Base-by-base conservation (phyloP, 257 asterid genomes). In the Solanum megistacrolobum region DNA sequence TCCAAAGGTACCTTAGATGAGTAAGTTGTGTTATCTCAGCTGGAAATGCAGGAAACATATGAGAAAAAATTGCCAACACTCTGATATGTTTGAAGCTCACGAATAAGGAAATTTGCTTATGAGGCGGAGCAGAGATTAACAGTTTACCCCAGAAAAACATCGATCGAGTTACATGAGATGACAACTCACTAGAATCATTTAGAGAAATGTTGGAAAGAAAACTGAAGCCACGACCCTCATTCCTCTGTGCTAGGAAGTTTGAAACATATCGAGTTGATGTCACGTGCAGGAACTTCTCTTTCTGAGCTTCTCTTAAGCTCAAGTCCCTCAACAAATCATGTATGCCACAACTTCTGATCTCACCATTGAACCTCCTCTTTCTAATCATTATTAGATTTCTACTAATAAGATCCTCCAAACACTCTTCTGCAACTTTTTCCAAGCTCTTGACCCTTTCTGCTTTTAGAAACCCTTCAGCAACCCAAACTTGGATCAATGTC, bases 1-100 rank as follows among this genome's bases (percentile, higher is more conserved):
- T 48, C 85, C 85, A 85, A 90, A 88, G 90, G 83, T 84, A 90
- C 91, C 90, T 73, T 83, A 91, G 52, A 75, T 90, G 92, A 73
- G 90, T 16, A 29, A 88, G 87, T 34, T 36, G 83, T 6, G 87
- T 36, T 35, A 89, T 85, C 87, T 78, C 87, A 72, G 29, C 29
- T 2, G 93, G 92, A 43, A 91, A 91, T 36, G 86, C 71, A 52
- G 79, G 75, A 74, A 81, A 82, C 66, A 58, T 38, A 66, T 85
- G 81, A n/a, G 79, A 66, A 46, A 88, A 32, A 9, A 91, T 39
- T 23, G 88, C 89, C 85, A 91, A 82, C 36, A 91, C 89, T 88
- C 91, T 91, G 12, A 90, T 78, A 89, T 88, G 88, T 88, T 82
- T 87, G 89, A 90, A 90, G 27, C 36, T 84, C 84, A 60, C 36